A percentile compares a stretch with the other conserved stretches of the same genome.
phyloP scores from a whole-genome alignment of 345 rosid genomes.

The Gossypium longicalyx region DNA sequence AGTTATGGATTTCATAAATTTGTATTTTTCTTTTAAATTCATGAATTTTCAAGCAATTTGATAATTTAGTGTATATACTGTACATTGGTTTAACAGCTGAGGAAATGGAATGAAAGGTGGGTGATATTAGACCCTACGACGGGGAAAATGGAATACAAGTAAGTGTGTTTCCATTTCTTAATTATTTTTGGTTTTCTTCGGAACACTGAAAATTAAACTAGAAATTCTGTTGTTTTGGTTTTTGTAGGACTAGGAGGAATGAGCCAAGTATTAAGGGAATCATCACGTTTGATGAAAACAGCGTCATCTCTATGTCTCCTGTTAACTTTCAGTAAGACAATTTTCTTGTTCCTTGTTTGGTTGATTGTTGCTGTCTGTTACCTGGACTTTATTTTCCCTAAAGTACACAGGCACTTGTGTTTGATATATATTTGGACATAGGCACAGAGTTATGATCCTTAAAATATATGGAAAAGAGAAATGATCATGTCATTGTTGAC shows the following conservation, averaged over 20 bases:
- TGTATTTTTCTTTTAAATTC: not conserved
- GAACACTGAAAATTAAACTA: not conserved
- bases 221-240: conserved; percentile 15
- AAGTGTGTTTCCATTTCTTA: not conserved
- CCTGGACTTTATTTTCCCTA: no score
- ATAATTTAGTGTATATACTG: not conserved
- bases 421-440: no score
- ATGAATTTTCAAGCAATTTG: not conserved
- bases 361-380: not conserved
- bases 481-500: no score
- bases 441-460: no score
- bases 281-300: conserved; percentile 75
- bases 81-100: conserved; percentile 42
- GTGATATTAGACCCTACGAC: conserved; percentile 93
- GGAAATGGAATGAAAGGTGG: conserved; percentile 99
- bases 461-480: no score
- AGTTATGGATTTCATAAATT: not conserved
- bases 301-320: conserved; percentile 80
- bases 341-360: conserved; percentile 3
- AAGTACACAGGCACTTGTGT: no score
- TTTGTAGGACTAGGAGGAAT: conserved; percentile 73
- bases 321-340: conserved; percentile 89
- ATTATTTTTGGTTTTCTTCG: not conserved
- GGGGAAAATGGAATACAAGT: conserved; percentile 70
- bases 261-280: conserved; percentile 85